These are phyloP conservation scores for Suillus variegatus DNA, from an alignment of 768 basidiomycete genomes.

Conservation along the genomic window DNA sequence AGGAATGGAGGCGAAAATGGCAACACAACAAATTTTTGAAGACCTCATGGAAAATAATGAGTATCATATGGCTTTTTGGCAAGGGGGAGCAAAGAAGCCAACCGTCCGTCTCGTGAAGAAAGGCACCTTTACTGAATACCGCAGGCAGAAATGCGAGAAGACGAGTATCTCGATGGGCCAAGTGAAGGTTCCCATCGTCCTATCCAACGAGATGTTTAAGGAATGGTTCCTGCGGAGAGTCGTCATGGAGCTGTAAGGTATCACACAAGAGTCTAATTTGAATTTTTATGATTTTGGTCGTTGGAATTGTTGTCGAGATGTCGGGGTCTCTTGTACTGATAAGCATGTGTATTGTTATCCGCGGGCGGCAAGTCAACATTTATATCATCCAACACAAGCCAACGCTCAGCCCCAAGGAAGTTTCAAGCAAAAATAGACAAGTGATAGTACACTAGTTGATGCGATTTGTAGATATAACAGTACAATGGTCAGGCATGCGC, in stretches of 20 bases:
- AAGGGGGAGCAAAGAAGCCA: background rate
- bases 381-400: background rate
- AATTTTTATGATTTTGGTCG: no score
- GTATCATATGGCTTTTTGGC: background rate
- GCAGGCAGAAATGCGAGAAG: constrained; percentile 6
- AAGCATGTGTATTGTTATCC: background rate
- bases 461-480: background rate
- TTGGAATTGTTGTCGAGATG: background rate
- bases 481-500: background rate
- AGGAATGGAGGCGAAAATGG: background rate
- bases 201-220: no score
- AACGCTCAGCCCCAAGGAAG: background rate
- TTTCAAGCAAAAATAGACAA: background rate
- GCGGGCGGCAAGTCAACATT: background rate
- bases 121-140: constrained; percentile 12
- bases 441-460: background rate
- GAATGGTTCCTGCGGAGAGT: constrained; percentile 13
- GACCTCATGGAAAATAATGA: background rate
- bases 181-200: constrained; percentile 12
- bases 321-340: background rate
- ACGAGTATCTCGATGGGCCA: constrained; percentile 1
- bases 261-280: background rate
- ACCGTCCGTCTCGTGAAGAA: constrained; percentile 12
- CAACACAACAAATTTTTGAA: background rate
- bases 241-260: constrained; percentile 4